These are phyloP conservation scores for Fusarium sp. DNA, from an alignment of 2,329 filamentous ascomycete species.

Conservation along the genomic window DNA sequence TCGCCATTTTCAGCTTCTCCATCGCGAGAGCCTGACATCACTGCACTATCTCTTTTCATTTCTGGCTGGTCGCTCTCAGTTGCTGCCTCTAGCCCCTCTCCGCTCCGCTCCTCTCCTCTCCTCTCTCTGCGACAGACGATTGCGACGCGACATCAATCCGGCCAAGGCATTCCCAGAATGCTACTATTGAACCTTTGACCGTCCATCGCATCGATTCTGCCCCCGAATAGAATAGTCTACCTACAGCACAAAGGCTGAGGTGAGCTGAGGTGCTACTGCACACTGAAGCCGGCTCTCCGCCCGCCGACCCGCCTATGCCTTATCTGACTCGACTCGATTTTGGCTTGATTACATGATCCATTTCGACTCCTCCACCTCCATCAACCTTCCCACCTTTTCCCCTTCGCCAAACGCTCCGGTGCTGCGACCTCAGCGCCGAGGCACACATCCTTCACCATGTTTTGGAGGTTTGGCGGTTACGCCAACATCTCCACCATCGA, in stretches of 20 bases:
- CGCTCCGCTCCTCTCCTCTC: constrained; percentile 1
- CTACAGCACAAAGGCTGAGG: constrained; percentile 1
- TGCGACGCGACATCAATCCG: constrained; percentile 23
- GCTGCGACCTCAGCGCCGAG: constrained; percentile 50
- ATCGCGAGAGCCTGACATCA: constrained; percentile 36
- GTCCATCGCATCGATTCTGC: constrained; percentile 7
- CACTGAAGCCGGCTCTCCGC: constrained; percentile 26
- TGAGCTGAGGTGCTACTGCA: constrained; percentile 11
- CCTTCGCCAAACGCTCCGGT: constrained; percentile 44
- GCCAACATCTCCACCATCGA: constrained; percentile 97
- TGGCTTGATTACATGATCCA: constrained; percentile 45
- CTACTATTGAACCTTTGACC: constrained; percentile 1
- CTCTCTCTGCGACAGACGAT: constrained; percentile 5
- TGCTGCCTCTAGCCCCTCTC: constrained; percentile 9
- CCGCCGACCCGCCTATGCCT: constrained; percentile 35
- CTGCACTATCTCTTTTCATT: constrained; percentile 6
- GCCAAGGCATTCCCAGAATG: constrained; percentile 35
- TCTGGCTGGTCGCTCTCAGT: constrained; percentile 5
- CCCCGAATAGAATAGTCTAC: neutral
- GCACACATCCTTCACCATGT: constrained; percentile 76
- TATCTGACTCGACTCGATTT: constrained; percentile 27
- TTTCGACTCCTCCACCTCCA: constrained; percentile 40
- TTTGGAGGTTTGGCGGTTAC: constrained; percentile 99
- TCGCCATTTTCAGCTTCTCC: constrained; percentile 9
- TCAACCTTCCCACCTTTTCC: constrained; percentile 23